phyloP scores from a whole-genome alignment of 164 flowering plant genomes.

The Amborella trichopoda region DNA sequence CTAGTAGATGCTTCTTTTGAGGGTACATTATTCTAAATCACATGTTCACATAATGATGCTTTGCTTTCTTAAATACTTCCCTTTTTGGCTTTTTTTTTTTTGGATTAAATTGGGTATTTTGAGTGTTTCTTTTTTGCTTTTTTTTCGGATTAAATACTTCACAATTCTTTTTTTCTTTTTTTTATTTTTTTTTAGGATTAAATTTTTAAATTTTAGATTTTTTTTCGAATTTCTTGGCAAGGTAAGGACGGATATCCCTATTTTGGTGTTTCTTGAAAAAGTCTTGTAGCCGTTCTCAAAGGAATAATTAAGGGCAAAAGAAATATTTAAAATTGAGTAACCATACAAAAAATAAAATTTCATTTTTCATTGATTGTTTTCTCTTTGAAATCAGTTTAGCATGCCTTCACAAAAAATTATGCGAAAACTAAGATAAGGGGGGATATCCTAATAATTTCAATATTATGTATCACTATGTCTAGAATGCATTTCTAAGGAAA shows the following conservation, averaged over 20 bases:
- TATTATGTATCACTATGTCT: background rate
- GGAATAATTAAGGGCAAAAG: no score
- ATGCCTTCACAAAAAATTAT: background rate
- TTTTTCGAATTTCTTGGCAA: no score
- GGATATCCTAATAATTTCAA: background rate
- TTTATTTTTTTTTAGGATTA: no score
- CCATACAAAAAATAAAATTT: background rate
- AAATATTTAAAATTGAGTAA: no score
- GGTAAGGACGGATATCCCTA: no score
- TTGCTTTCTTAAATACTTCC: background rate
- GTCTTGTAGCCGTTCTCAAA: no score
- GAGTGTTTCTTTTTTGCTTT: background rate
- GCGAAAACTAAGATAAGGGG: background rate
- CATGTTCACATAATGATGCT: no score
- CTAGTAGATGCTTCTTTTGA: background rate
- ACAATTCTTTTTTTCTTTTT: no score
- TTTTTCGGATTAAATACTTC: background rate
- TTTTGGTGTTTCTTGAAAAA: no score
- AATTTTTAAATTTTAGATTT: no score
- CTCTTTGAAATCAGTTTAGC: no score
- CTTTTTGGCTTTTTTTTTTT: background rate
- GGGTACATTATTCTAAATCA: no score
- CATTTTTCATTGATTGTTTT: background rate
- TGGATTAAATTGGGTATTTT: background rate
- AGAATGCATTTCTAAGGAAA: background rate